Base-by-base conservation (phyloP, 352 stramenopile genomes). In the Pythium oligandrum region DNA sequence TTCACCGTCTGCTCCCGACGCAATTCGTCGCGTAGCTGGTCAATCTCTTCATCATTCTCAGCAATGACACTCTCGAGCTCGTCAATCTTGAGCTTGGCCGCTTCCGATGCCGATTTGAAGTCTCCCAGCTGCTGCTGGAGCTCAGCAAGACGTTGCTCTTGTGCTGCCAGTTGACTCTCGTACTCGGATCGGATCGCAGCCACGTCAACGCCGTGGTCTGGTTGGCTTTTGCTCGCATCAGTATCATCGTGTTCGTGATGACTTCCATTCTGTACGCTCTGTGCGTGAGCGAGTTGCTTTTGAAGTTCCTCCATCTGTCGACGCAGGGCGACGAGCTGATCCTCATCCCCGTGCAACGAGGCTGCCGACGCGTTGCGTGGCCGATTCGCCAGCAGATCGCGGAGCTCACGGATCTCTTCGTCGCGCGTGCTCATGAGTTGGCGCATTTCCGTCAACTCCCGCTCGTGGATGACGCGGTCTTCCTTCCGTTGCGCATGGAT, bases 331-430 rank as follows among this genome's bases (percentile, higher is more conserved):
- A 67, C 17, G 17, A 26, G 17, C 17, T 26, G 17, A 26, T 26
- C 17, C 17, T 26, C 17, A 26, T 26, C 17, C 17, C 17, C 17
- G 0, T 26, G 17, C 17, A 26, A 26, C 17, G 17, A 26, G 17
- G 17, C 17, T 26, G 17, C 17, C 17, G 17, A 26, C 17, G 17
- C 17, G 17, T 26, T 26, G 17, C 17, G 17, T 26, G 38, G 48
- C 44, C 73, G 56, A 17, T 48, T 50, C 11, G 64, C 61, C 6
- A 80, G 33, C 12, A 75, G 55, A 6, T 67, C 49, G 45, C 51
- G 52, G 30, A 71, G 5, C 0, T 44, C 50, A 38, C 33, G 39
- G 12, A 59, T 43, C 39, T 57, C 51, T 6, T n/a, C 46, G 32
- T 45, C 35, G 26, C 31, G 32, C 1, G 40, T 32, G 4, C 61